These are phyloP conservation scores for Neophaeococcomyces aloes DNA, from an alignment of 2,329 filamentous ascomycete genomes.

Conservation along the genomic window DNA sequence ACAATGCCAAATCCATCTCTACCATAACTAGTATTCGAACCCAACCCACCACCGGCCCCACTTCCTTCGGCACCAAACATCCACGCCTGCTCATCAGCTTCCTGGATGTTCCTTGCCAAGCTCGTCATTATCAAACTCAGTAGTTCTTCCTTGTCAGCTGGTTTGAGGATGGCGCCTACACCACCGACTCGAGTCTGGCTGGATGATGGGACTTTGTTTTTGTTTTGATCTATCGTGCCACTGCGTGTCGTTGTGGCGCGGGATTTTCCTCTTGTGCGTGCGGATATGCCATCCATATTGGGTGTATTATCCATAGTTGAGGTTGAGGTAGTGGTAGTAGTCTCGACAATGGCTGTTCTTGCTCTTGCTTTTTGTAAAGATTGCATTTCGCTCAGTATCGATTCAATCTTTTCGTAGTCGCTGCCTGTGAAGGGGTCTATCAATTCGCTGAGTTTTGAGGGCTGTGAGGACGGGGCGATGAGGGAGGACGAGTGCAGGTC, in stretches of 20 bases:
- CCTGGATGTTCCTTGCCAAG: slow-evolving; percentile 59
- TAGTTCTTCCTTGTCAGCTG: slow-evolving; percentile 44
- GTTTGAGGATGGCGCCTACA: slow-evolving; percentile 3
- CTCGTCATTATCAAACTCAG: slow-evolving; percentile 59
- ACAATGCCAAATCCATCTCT: slow-evolving; percentile 1
- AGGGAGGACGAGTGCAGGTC: slow-evolving; percentile 8
- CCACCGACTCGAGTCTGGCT: slow-evolving; percentile 1
- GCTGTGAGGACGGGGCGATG: not conserved
- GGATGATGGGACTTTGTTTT: not conserved
- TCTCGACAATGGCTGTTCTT: slow-evolving; percentile 2
- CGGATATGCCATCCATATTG: slow-evolving; percentile 37
- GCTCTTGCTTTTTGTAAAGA: slow-evolving; percentile 15
- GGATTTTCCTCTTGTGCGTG: slow-evolving; percentile 33
- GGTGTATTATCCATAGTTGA: slow-evolving; percentile 19
- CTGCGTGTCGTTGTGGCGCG: slow-evolving; percentile 12
- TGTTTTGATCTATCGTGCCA: slow-evolving; percentile 12
- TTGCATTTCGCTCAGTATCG: slow-evolving; percentile 17
- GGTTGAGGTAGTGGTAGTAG: slow-evolving; percentile 5
- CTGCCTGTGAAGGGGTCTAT: slow-evolving; percentile 7
- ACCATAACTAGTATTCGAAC: not conserved
- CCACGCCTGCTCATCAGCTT: slow-evolving; percentile 75
- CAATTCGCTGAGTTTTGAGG: not conserved
- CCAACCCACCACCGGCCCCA: slow-evolving; percentile 1
- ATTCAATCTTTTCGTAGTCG: slow-evolving; percentile 17
- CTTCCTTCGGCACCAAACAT: slow-evolving; percentile 52